phyloP scores from a whole-genome alignment of 805 yeast species.

The Spathaspora girioi region DNA sequence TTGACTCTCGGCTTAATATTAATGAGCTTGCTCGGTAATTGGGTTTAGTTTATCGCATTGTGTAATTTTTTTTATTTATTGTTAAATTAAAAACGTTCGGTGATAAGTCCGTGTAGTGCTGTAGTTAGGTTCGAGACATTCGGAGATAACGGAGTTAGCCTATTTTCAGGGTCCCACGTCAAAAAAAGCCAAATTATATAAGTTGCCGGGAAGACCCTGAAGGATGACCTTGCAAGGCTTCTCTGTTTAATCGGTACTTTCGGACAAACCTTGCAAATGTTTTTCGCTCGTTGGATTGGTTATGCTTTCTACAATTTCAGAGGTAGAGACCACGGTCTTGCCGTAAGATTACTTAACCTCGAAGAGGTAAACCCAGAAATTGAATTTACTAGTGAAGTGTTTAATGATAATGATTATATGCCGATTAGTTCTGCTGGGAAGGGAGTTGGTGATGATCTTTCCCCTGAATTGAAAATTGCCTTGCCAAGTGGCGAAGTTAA shows the following conservation, averaged over 20 bases:
- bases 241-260: neutral
- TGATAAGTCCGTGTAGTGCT: neutral
- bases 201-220: neutral
- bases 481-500: neutral
- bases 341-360: conserved; percentile 4
- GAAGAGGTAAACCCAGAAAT: conserved; percentile 3
- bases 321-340: conserved; percentile 7
- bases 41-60: conserved; percentile 17
- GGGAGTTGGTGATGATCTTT: conserved; percentile 8
- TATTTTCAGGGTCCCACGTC: neutral
- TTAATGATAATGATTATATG: conserved; percentile 9
- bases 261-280: neutral
- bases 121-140: neutral
- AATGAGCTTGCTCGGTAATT: conserved; percentile 31
- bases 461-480: conserved; percentile 8
- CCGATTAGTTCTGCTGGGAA: conserved; percentile 9
- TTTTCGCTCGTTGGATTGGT: conserved; percentile 6
- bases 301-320: conserved; percentile 6
- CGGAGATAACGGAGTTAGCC: neutral
- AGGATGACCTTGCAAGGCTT: neutral
- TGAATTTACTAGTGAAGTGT: conserved; percentile 8
- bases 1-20: conserved; percentile 21
- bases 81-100: neutral
- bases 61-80: neutral
- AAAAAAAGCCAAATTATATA: too few relatives aligned